Base-by-base conservation (phyloP, 163 green algal genomes). In the Botryococcus braunii region DNA sequence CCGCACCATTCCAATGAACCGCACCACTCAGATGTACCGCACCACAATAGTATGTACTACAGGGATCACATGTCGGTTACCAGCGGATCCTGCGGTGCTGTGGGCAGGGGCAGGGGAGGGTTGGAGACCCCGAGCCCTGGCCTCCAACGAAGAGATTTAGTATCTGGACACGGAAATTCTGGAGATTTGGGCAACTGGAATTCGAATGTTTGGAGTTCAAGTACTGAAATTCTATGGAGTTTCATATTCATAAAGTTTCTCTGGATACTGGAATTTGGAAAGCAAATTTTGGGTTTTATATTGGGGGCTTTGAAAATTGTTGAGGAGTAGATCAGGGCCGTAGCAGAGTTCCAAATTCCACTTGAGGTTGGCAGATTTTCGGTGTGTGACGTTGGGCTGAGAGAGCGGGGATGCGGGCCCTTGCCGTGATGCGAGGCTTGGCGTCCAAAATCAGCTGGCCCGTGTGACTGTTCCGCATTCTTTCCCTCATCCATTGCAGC, bases 351-450 rank as follows among this genome's bases (percentile, higher is more conserved):
- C 34, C 25, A 21, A 61, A 29, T 35, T 11, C 25, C 34, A 9
- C 50, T 7, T 61, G 11, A 7, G 11, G 50, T 27, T 25, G 50
- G 23, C 9, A 61, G 9, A 21, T 37, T 41, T 40, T 7, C 27
- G 57, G 57, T 46, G 57, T 41, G 46, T 41, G 31, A 27, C 11
- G 11, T 11, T 65, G 57, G 11, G 34, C 23, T 27, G 31, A 35
- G 25, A 61, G 50, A 61, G 50, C 50, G 7, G 7, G 27, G 27
- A 6, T 40, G 8, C 43, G 21, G 6, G 1, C 1, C 40, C 74
- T 71, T 41, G 91, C 85, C 49, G 85, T 96, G 46, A 97, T 80
- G 6, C 84, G 74, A 0, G 92, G 92, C 21, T 77, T 74, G 0
- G 95, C 86, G 0, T 39, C 39, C 23, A 98, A 80, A 32, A 98